Conservation (phyloP, 345 rosid genomes). For the Corchorus olitorius region DNA sequence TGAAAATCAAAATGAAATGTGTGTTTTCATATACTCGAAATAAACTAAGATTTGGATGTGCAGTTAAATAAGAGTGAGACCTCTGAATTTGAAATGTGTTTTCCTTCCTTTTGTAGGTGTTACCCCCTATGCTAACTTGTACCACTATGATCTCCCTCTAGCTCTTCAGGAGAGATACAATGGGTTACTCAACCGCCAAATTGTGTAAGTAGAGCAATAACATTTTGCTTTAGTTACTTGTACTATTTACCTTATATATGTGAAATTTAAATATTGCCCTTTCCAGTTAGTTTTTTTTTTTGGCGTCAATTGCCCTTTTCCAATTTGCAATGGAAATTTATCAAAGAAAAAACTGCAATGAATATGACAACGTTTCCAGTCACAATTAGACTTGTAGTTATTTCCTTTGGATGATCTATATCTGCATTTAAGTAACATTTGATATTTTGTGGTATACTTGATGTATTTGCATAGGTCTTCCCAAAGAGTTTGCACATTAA, state of each 20-base stretch:
- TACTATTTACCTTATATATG: no score
- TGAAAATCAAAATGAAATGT: not conserved
- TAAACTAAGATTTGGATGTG: not conserved
- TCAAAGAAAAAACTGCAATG: no score
- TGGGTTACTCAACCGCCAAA: conserved; percentile 1
- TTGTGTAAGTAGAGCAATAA: conserved; percentile 30
- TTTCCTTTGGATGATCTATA: not conserved
- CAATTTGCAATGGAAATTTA: no score
- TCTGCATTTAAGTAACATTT: no score
- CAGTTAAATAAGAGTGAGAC: not conserved
- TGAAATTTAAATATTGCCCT: no score
- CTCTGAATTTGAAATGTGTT: not conserved
- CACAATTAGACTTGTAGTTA: no score
- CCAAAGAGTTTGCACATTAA: not conserved
- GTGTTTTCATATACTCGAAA: not conserved
- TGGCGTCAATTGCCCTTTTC: no score
- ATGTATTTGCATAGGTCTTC: no score
- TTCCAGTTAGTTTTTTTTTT: no score
- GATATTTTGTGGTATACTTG: not conserved
- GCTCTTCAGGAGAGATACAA: conserved; percentile 15
- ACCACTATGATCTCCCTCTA: conserved; percentile 23
- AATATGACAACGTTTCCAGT: no score
- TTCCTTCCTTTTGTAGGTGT: conserved; percentile 13
- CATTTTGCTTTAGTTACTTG: conserved; percentile 26
- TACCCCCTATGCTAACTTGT: conserved; percentile 14